Percentiles rank a stretch among this genome's conserved stretches.
These are phyloP conservation scores for Nemophila menziesii DNA, from an alignment of 257 asterid species.

Conservation along the genomic window DNA sequence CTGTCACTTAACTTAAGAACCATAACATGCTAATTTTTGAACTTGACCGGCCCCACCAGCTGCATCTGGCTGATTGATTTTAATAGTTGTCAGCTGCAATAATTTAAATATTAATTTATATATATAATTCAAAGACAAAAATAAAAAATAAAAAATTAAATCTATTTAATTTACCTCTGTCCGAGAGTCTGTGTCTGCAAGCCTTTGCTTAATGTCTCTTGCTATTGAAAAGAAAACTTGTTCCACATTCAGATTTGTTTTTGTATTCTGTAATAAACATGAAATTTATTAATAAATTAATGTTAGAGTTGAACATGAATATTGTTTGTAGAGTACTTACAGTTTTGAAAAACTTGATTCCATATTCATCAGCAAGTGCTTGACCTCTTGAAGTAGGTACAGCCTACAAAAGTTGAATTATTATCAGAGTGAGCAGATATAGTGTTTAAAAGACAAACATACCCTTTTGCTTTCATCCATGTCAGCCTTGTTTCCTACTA, in stretches of 20 bases:
- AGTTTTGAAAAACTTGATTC: slow-evolving; percentile 35
- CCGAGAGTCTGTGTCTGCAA: slow-evolving; percentile 25
- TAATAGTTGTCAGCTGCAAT: slow-evolving; percentile 31
- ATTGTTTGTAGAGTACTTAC: slow-evolving; percentile 20
- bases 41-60: slow-evolving; percentile 15
- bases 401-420: slow-evolving; percentile 26
- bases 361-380: slow-evolving; percentile 41
- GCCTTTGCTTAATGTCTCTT: slow-evolving; percentile 37
- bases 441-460: no score
- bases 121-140: no score
- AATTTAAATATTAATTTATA: neutral
- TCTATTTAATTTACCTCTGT: slow-evolving; percentile 22
- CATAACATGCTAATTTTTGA: slow-evolving; percentile 34
- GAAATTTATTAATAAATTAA: slow-evolving; percentile 1
- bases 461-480: slow-evolving; percentile 46
- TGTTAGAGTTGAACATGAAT: no score
- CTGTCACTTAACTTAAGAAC: no score
- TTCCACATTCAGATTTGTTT: slow-evolving; percentile 36
- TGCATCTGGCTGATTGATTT: slow-evolving; percentile 25
- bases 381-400: slow-evolving; percentile 34
- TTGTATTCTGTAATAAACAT: slow-evolving; percentile 24
- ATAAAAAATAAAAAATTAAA: no score
- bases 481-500: slow-evolving; percentile 40
- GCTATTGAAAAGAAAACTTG: slow-evolving; percentile 38
- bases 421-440: no score